phyloP scores from a whole-genome alignment of 768 basidiomycete species.

The Tricholoma hemisulphureum region DNA sequence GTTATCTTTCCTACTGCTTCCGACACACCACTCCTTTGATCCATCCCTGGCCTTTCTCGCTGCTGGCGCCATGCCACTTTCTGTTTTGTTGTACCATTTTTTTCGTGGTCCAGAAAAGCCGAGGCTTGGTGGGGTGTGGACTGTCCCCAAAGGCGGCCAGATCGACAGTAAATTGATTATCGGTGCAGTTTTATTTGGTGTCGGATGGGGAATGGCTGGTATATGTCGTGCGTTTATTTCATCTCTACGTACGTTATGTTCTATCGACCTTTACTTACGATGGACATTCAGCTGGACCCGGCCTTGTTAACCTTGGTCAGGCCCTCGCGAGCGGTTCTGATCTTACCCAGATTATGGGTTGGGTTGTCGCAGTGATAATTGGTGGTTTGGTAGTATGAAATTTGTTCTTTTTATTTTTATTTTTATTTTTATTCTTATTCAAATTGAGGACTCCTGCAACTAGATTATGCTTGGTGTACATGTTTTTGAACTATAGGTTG shows the following conservation, averaged over 20 bases:
- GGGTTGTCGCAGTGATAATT: slow-evolving; percentile 39
- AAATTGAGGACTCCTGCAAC: too few species aligned
- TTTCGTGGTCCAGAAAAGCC: slow-evolving; percentile 39
- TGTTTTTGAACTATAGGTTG: neutral
- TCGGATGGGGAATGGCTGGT: slow-evolving; percentile 62
- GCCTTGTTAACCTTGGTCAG: slow-evolving; percentile 58
- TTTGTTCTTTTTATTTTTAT: too few species aligned
- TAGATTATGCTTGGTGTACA: too few species aligned
- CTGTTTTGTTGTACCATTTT: slow-evolving; percentile 43
- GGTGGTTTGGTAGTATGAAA: slow-evolving; percentile 41
- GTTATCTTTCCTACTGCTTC: slow-evolving; percentile 51
- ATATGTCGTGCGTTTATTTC: slow-evolving; percentile 52
- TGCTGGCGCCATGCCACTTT: slow-evolving; percentile 47
- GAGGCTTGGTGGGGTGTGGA: slow-evolving; percentile 44
- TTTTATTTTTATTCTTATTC: too few species aligned
- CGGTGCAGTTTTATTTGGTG: slow-evolving; percentile 57
- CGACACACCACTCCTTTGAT: slow-evolving; percentile 50
- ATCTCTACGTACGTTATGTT: neutral
- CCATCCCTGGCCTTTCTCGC: slow-evolving; percentile 56
- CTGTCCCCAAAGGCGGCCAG: slow-evolving; percentile 36
- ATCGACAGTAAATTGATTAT: slow-evolving; percentile 47
- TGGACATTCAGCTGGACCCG: slow-evolving; percentile 52
- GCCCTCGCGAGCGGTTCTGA: slow-evolving; percentile 38
- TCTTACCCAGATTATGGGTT: slow-evolving; percentile 33
- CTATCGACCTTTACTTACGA: slow-evolving; percentile 7